These are phyloP conservation scores for Neurospora sp. DNA, from an alignment of 495 filamentous ascomycete genomes.

Conservation along the genomic window DNA sequence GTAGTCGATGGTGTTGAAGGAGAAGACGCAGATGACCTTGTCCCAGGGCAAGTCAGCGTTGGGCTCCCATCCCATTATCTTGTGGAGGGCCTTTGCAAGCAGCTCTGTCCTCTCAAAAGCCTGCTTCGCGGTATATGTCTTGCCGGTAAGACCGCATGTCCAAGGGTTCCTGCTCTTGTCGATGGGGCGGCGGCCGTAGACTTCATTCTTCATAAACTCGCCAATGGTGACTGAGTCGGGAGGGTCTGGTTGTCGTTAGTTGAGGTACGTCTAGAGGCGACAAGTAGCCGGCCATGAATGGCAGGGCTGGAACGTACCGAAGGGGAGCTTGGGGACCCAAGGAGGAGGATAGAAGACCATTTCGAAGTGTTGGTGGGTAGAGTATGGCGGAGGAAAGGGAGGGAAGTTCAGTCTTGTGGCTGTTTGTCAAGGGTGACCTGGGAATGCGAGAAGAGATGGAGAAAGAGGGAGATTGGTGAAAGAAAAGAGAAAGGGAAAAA, in stretches of 20 bases:
- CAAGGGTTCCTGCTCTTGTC: slow-evolving; percentile 60
- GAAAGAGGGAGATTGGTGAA: neutral
- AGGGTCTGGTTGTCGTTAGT: slow-evolving; percentile 32
- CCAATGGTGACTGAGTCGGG: slow-evolving; percentile 68
- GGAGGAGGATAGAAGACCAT: slow-evolving; percentile 76
- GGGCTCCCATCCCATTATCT: slow-evolving; percentile 64
- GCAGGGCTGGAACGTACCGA: slow-evolving; percentile 24
- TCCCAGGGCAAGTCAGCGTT: slow-evolving; percentile 78
- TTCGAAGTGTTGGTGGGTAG: slow-evolving; percentile 8
- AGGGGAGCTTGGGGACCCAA: slow-evolving; percentile 58
- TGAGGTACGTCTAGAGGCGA: neutral
- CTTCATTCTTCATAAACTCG: slow-evolving; percentile 72
- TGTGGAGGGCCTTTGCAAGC: slow-evolving; percentile 59
- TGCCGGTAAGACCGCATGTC: slow-evolving; percentile 72
- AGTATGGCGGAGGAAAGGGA: neutral
- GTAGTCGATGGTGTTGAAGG: slow-evolving; percentile 77
- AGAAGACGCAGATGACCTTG: slow-evolving; percentile 69
- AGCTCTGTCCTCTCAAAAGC: slow-evolving; percentile 57
- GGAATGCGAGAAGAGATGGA: neutral
- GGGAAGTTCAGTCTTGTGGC: neutral
- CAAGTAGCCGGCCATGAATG: neutral
- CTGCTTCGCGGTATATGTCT: slow-evolving; percentile 56
- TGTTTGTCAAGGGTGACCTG: neutral
- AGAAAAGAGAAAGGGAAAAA: neutral
- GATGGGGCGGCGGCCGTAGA: slow-evolving; percentile 57